These are phyloP conservation scores for Cyclotella choctawhatcheeana DNA, from an alignment of 108 stramenopile genomes.

Conservation along the genomic window DNA sequence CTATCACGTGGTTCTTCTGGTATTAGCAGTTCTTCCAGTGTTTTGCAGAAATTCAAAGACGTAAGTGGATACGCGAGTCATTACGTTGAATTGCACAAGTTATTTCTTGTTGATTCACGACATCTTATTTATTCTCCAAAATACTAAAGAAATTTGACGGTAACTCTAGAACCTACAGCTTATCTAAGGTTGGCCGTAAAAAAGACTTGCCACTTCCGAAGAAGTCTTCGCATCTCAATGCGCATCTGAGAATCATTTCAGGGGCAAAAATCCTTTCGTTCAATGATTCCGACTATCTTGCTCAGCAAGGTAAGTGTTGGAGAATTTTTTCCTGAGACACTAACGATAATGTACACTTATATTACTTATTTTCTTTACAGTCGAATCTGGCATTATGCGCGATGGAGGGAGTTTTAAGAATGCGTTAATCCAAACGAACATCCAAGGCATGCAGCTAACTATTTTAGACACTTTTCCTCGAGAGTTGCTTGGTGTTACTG, in stretches of 20 bases:
- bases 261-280: conserved; percentile 53
- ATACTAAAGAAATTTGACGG: conserved; percentile 3
- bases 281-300: conserved; percentile 34
- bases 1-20: background rate
- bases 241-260: conserved; percentile 42
- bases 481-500: conserved; percentile 41
- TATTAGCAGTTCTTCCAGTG: no score
- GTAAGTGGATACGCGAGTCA: no score
- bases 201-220: conserved; percentile 25
- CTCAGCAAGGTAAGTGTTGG: conserved; percentile 28
- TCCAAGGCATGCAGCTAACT: conserved; percentile 30
- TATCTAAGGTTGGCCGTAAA: conserved; percentile 35
- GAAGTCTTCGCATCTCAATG: conserved; percentile 7
- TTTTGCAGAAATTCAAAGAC: background rate
- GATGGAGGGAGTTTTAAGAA: conserved; percentile 43
- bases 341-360: conserved; percentile 23
- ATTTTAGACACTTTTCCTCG: conserved; percentile 46
- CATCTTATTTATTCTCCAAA: no score
- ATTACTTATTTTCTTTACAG: conserved; percentile 16
- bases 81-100: no score
- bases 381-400: conserved; percentile 35
- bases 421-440: conserved; percentile 25
- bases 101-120: no score
- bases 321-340: background rate
- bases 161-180: conserved; percentile 33